Conservation (phyloP, 768 basidiomycete species). For the Agaricus sinodeliciosus region DNA sequence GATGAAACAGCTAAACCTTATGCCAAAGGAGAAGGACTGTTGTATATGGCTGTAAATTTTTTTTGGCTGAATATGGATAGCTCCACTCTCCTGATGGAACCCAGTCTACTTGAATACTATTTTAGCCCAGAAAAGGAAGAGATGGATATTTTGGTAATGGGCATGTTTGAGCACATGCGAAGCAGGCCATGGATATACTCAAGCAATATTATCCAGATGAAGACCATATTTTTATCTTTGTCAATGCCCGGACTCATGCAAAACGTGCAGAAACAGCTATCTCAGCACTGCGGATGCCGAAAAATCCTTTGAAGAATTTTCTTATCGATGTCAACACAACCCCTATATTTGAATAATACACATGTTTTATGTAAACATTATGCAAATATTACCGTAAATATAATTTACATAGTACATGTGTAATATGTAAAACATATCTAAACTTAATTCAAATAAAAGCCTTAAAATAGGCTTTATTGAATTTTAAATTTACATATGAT, state of each 20-base stretch:
- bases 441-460: too few relatives aligned
- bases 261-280: constrained; percentile 17
- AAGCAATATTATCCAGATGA: constrained; percentile 11
- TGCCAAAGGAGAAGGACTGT: constrained; percentile 30
- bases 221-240: constrained; percentile 19
- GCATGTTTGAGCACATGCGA: constrained; percentile 21
- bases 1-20: constrained; percentile 21
- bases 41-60: constrained; percentile 32
- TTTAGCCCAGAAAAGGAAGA: constrained; percentile 18
- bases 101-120: constrained; percentile 12
- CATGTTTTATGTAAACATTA: too few relatives aligned
- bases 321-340: constrained; percentile 13
- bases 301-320: constrained; percentile 15
- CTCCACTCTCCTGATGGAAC: constrained; percentile 17
- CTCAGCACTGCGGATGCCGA: constrained; percentile 24
- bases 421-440: too few relatives aligned
- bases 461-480: too few relatives aligned
- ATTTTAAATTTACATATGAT: too few relatives aligned
- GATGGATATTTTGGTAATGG: constrained; percentile 24
- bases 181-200: constrained; percentile 16
- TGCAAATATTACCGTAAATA: too few relatives aligned
- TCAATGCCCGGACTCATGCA: constrained; percentile 27
- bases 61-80: constrained; percentile 25
- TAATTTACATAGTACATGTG: too few relatives aligned
- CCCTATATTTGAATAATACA: too few relatives aligned